A percentile compares a stretch with the other conserved stretches of the same genome.
phyloP scores from a whole-genome alignment of 495 filamentous ascomycete genomes.

The Hypoxylon subgilvum region DNA sequence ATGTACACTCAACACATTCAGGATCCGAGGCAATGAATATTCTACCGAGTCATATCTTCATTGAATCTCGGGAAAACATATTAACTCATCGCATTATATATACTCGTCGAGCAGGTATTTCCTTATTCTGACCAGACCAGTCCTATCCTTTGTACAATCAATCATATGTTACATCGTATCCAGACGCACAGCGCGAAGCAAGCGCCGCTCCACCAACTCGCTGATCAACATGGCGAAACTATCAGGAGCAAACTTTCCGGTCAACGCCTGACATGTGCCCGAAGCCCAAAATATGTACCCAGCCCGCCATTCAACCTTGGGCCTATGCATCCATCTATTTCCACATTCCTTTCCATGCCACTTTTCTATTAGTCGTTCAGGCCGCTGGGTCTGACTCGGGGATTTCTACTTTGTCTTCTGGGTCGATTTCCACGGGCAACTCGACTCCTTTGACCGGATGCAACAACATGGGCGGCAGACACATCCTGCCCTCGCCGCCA shows the following conservation, averaged over 20 bases:
- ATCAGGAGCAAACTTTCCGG: constrained; percentile 16
- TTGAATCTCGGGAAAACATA: no score
- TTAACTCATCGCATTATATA: constrained; percentile 2
- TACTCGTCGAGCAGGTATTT: constrained; percentile 16
- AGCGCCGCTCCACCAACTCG: constrained; percentile 8
- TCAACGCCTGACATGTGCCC: constrained; percentile 36
- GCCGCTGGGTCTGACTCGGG: constrained; percentile 48
- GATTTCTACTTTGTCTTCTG: constrained; percentile 39
- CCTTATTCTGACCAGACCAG: constrained; percentile 6
- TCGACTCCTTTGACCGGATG: constrained; percentile 91
- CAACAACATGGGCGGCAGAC: constrained; percentile 86
- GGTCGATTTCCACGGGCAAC: constrained; percentile 68
- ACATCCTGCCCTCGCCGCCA: constrained; percentile 82
- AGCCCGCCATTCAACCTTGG: constrained; percentile 18
- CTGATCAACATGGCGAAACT: neutral
- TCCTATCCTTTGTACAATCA: constrained; percentile 5
- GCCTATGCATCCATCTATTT: constrained; percentile 17
- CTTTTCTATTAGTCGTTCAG: constrained; percentile 1
- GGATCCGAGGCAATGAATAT: no score
- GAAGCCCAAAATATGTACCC: constrained; percentile 19
- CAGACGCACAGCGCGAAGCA: constrained; percentile 20
- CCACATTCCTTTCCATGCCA: neutral
- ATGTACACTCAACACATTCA: no score
- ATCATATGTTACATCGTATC: constrained; percentile 9
- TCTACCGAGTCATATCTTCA: no score